Conservation (phyloP, 1,284 basidiomycete species). For the Agaricales sp. region DNA sequence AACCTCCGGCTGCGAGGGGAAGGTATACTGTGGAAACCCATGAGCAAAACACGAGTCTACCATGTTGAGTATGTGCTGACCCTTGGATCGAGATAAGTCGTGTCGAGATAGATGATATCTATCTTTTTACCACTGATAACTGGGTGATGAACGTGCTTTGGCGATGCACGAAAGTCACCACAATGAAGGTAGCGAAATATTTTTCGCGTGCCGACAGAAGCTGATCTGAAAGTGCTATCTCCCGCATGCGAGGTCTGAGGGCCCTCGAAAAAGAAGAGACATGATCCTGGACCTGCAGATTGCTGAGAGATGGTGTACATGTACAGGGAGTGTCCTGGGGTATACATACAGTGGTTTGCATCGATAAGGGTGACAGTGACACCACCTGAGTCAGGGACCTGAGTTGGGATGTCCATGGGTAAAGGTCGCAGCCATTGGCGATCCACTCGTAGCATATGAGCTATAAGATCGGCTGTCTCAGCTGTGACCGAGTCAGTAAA, state of each 20-base stretch:
- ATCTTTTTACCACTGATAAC: slow-evolving; percentile 69
- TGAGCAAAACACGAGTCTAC: neutral
- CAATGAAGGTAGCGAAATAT: slow-evolving; percentile 91
- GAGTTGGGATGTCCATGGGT: slow-evolving; percentile 67
- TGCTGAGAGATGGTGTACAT: neutral
- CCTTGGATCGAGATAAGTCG: slow-evolving; percentile 91
- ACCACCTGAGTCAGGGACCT: slow-evolving; percentile 77
- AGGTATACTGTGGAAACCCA: slow-evolving; percentile 59
- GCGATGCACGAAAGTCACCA: slow-evolving; percentile 88
- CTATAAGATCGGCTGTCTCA: slow-evolving; percentile 79
- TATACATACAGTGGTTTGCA: slow-evolving; percentile 77
- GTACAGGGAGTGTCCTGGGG: slow-evolving; percentile 9
- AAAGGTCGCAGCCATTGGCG: slow-evolving; percentile 81
- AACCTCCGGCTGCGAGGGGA: slow-evolving; percentile 89
- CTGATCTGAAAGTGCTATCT: slow-evolving; percentile 64
- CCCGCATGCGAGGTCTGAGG: slow-evolving; percentile 82
- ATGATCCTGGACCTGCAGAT: slow-evolving; percentile 71
- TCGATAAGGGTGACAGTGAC: slow-evolving; percentile 91
- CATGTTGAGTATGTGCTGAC: slow-evolving; percentile 23
- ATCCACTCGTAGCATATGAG: slow-evolving; percentile 84
- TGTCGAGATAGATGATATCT: slow-evolving; percentile 90
- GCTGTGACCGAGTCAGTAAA: neutral
- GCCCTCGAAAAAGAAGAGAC: slow-evolving; percentile 90
- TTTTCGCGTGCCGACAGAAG: slow-evolving; percentile 57
- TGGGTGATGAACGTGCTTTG: slow-evolving; percentile 76